Evolutionary conservation across 768 basidiomycete species (phyloP).

Genomic region (Phylloporus sp.): DNA sequence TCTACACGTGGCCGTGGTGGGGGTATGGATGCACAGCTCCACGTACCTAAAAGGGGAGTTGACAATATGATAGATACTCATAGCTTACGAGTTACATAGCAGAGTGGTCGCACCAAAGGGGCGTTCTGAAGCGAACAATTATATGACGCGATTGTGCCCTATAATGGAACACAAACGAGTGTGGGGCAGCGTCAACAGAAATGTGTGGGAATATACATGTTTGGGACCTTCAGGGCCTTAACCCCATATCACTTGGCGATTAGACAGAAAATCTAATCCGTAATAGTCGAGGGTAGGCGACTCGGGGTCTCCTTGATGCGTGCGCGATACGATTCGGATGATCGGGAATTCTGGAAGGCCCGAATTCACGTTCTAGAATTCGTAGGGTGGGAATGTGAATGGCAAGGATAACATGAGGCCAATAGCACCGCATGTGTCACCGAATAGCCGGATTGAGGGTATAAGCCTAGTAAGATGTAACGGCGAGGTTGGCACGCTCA

Average conservation of each 20-base stretch:
- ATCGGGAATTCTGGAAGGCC: conserved; percentile 14
- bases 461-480: conserved; percentile 8
- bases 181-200: neutral
- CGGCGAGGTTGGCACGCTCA: conserved; percentile 16
- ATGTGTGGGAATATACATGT: conserved; percentile 5
- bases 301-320: conserved; percentile 21
- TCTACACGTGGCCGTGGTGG: conserved; percentile 13
- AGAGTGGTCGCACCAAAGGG: neutral
- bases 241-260: neutral
- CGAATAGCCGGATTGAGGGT: conserved; percentile 16
- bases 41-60: conserved; percentile 13
- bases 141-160: neutral
- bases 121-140: neutral
- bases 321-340: conserved; percentile 14
- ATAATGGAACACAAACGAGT: neutral
- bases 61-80: neutral
- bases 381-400: conserved; percentile 21
- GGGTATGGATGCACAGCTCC: conserved; percentile 14
- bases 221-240: neutral
- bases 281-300: neutral
- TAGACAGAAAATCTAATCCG: neutral
- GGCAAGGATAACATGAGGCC: conserved; percentile 27
- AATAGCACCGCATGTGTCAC: conserved; percentile 20
- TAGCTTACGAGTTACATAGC: no score
- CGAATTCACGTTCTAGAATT: conserved; percentile 23